Evolutionary conservation across 805 yeast genomes (phyloP).

Genomic region (Komagataella phaffii): DNA sequence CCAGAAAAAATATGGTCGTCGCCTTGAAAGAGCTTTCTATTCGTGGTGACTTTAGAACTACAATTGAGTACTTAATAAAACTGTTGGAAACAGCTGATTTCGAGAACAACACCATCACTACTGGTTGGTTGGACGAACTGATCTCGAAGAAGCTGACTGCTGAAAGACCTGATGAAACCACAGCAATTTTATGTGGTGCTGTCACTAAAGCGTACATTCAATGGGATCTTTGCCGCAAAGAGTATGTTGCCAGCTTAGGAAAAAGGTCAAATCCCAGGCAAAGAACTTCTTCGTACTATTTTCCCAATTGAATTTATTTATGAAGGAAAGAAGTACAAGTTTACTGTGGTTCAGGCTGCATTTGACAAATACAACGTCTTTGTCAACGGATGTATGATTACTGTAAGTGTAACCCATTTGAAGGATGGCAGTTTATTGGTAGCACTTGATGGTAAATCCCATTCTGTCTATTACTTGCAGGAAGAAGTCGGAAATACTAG

Average conservation of each 20-base stretch:
- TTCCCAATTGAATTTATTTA: slow-evolving; percentile 92
- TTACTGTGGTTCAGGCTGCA: slow-evolving; percentile 91
- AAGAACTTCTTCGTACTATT: slow-evolving; percentile 68
- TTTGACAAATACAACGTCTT: slow-evolving; percentile 76
- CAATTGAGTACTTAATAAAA: slow-evolving; percentile 93
- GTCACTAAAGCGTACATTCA: slow-evolving; percentile 87
- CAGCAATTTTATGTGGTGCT: slow-evolving; percentile 96
- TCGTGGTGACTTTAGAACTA: slow-evolving; percentile 97
- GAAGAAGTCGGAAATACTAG: slow-evolving; percentile 86
- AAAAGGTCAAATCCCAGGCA: slow-evolving; percentile 90
- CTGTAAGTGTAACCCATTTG: slow-evolving; percentile 76
- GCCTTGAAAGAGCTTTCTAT: slow-evolving; percentile 93
- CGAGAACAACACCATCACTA: slow-evolving; percentile 91
- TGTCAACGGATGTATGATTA: slow-evolving; percentile 84
- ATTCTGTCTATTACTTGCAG: slow-evolving; percentile 94
- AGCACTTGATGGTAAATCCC: slow-evolving; percentile 85
- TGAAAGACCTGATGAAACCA: slow-evolving; percentile 84
- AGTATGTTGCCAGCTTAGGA: slow-evolving; percentile 69
- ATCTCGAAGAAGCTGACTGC: slow-evolving; percentile 90
- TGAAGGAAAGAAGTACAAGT: slow-evolving; percentile 85
- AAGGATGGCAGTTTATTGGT: slow-evolving; percentile 91
- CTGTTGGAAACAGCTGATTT: slow-evolving; percentile 93
- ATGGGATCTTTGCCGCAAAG: slow-evolving; percentile 54
- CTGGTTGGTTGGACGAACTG: slow-evolving; percentile 98
- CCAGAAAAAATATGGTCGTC: slow-evolving; percentile 98